Conservation (phyloP, 2,329 filamentous ascomycete genomes). For the Magnaporthiopsis incrustans region DNA sequence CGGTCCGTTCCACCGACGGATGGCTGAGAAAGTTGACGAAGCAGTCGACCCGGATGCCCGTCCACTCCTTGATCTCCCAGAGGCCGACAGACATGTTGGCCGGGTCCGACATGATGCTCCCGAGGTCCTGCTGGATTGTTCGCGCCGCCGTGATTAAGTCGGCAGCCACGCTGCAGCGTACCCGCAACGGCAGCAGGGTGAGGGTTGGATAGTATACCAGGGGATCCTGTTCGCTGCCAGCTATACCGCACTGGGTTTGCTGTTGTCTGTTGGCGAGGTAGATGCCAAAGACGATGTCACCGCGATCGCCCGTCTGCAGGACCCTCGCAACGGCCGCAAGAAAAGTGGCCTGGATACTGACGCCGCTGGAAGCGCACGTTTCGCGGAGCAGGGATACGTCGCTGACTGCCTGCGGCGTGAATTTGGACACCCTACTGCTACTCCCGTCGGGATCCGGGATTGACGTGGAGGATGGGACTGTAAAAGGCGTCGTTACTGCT, state of each 20-base stretch:
- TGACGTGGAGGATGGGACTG: neutral
- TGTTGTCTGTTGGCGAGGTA: slow-evolving; percentile 69
- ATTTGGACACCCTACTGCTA: slow-evolving; percentile 19
- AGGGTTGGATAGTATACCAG: slow-evolving; percentile 59
- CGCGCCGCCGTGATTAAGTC: slow-evolving; percentile 43
- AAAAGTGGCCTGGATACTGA: slow-evolving; percentile 67
- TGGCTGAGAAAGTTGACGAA: slow-evolving; percentile 76
- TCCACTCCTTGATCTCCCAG: slow-evolving; percentile 68
- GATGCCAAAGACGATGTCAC: slow-evolving; percentile 59
- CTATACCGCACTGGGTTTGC: neutral
- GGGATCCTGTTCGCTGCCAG: slow-evolving; percentile 34
- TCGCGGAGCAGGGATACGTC: slow-evolving; percentile 31
- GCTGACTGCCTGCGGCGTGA: slow-evolving; percentile 39
- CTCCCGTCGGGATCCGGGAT: neutral
- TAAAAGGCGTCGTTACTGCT: neutral
- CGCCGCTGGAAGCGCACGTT: slow-evolving; percentile 35
- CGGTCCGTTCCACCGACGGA: slow-evolving; percentile 20
- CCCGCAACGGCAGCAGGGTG: slow-evolving; percentile 66
- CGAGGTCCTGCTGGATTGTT: slow-evolving; percentile 60
- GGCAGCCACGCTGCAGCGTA: slow-evolving; percentile 28
- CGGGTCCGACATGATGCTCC: slow-evolving; percentile 43
- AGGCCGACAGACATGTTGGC: slow-evolving; percentile 54
- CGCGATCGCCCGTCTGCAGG: slow-evolving; percentile 16
- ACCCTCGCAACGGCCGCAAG: slow-evolving; percentile 45
- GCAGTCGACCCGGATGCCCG: slow-evolving; percentile 57